Percentiles rank a stretch among this genome's conserved stretches.
Conservation (phyloP, 140 eudicot genomes). For the Senecio squalidus region DNA sequence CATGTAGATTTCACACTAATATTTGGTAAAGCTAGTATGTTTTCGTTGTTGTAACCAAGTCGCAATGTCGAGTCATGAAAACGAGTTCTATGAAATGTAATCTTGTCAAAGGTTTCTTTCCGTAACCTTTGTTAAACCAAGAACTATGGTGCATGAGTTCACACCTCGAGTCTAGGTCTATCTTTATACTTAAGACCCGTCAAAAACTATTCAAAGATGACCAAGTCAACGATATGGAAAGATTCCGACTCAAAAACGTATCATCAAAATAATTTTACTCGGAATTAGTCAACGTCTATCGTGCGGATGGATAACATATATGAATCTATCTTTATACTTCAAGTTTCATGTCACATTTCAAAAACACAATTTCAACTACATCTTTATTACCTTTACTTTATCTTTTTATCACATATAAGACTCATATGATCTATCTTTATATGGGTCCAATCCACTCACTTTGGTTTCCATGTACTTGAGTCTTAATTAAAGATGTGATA, state of each 20-base stretch:
- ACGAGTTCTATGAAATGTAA: neutral
- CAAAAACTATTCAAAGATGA: neutral
- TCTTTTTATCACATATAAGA: conserved; percentile 27
- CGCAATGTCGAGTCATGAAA: neutral
- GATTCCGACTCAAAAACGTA: neutral
- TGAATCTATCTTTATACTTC: conserved; percentile 11
- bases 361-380: conserved; percentile 27
- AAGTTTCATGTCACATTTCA: conserved; percentile 10
- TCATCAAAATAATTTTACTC: neutral
- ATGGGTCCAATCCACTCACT: conserved; percentile 36
- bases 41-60: conserved; percentile 9
- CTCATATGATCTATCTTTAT: conserved; percentile 15
- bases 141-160: neutral
- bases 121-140: neutral
- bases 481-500: conserved; percentile 16
- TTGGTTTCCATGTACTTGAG: conserved; percentile 21
- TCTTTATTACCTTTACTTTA: conserved; percentile 21
- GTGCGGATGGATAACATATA: conserved; percentile 4
- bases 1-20: conserved; percentile 19
- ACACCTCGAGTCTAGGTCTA: conserved; percentile 4
- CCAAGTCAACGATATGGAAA: too few species aligned
- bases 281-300: neutral
- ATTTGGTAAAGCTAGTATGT: too few species aligned
- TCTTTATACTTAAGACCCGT: neutral
- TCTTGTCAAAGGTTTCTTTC: conserved; percentile 11